A percentile compares a stretch with the other conserved stretches of the same genome.
These are phyloP conservation scores for Backusella tarrabulga DNA, from an alignment of 192 early-diverging fungal genomes.

Conservation along the genomic window DNA sequence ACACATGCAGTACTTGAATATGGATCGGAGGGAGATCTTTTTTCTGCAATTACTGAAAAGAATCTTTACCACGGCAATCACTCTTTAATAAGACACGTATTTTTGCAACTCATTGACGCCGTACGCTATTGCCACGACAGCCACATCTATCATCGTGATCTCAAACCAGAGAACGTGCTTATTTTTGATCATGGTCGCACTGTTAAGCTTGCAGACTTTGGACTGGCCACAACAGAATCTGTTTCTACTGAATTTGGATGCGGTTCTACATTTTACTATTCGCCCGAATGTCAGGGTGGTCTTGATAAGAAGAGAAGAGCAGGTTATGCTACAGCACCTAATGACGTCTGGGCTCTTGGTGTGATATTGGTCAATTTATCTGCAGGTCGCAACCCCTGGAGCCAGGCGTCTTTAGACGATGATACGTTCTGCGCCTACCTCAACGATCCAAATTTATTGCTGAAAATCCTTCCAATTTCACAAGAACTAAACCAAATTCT, in stretches of 20 bases:
- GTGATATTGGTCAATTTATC: constrained; percentile 88
- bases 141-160: constrained; percentile 87
- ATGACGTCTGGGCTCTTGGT: constrained; percentile 89
- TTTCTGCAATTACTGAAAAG: constrained; percentile 87
- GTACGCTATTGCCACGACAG: constrained; percentile 71
- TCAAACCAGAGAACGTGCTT: constrained; percentile 84
- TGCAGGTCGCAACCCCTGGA: constrained; percentile 83
- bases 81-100: constrained; percentile 72
- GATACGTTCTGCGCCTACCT: constrained; percentile 76
- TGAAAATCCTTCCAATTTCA: constrained; percentile 66
- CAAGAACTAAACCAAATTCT: constrained; percentile 70
- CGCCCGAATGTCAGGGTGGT: constrained; percentile 69
- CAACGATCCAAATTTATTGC: constrained; percentile 59
- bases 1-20: constrained; percentile 73
- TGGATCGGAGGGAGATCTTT: constrained; percentile 91
- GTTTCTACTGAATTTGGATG: constrained; percentile 88
- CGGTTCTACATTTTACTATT: constrained; percentile 67
- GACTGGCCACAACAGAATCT: constrained; percentile 80
- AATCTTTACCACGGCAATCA: constrained; percentile 73
- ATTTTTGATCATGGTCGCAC: constrained; percentile 56
- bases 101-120: constrained; percentile 84
- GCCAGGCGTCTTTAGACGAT: constrained; percentile 67
- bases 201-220: constrained; percentile 93
- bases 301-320: constrained; percentile 33
- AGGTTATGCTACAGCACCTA: constrained; percentile 64